Evolutionary conservation across 2,329 filamentous ascomycete species (phyloP).

Genomic region (Fusarium proliferatum): DNA sequence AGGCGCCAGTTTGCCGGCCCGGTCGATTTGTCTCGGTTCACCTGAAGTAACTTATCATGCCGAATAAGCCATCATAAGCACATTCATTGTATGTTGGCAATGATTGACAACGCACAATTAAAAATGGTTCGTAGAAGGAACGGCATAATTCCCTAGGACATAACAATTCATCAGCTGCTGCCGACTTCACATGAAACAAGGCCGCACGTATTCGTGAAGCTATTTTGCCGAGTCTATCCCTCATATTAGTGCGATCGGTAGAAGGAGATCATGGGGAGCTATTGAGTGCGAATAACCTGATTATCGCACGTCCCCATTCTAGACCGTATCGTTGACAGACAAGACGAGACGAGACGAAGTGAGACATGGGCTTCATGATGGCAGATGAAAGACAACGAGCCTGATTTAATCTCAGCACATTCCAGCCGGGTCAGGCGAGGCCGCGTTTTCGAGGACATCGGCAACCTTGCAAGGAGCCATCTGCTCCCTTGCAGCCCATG

Average conservation of each 20-base stretch:
- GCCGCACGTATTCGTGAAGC: slow-evolving; percentile 9
- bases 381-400: slow-evolving; percentile 7
- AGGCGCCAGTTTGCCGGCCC: slow-evolving; percentile 1
- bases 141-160: neutral
- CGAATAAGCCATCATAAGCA: slow-evolving; percentile 11
- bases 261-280: slow-evolving; percentile 22
- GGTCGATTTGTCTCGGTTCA: slow-evolving; percentile 16
- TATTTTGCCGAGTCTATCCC: slow-evolving; percentile 1
- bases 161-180: neutral
- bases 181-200: neutral
- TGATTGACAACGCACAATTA: neutral
- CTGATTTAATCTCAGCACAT: slow-evolving; percentile 28
- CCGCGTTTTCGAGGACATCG: slow-evolving; percentile 6
- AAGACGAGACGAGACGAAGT: slow-evolving; percentile 23
- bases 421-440: slow-evolving; percentile 10
- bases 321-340: slow-evolving; percentile 23
- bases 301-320: slow-evolving; percentile 27
- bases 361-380: slow-evolving; percentile 25
- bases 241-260: neutral
- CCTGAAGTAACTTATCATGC: slow-evolving; percentile 14
- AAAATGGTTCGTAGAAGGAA: neutral
- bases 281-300: slow-evolving; percentile 17
- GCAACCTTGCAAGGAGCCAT: slow-evolving; percentile 17
- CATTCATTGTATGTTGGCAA: neutral
- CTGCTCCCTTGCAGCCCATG: slow-evolving; percentile 28